Evolutionary conservation across 2,329 filamentous ascomycete genomes (phyloP), one percentile per base, ranked within the genome.

Genomic region (Neofusicoccum kwambonambiense): DNA sequence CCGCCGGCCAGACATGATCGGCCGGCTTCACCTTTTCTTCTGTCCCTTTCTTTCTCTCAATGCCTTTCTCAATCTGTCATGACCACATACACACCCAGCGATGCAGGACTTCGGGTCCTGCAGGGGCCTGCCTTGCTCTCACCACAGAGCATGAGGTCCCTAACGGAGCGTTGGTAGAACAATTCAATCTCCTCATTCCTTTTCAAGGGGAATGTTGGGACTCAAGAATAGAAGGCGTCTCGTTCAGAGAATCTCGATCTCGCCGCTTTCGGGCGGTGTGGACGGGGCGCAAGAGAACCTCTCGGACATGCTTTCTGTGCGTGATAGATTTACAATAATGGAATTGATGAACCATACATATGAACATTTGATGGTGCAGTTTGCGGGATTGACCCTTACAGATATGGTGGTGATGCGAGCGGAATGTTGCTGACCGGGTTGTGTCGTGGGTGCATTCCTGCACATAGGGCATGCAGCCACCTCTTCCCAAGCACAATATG

Each of bases 101-200:
- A 76, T 75, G 79, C 74, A 77, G 75, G 71, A 77, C 75, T 69
- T 75, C 72, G 72, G 76, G 77, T 73, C 72, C 75, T 77, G 77
- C 74, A 79, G 76, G 76, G 75, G 76, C 75, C 71, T 56, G 7
- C 37, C 70, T 73, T 31, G 39, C n/a, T 54, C 73, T 69, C 66
- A 62, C 68, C 66, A 69, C 70, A 70, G 50, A 71, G 71, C 73
- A 75, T 73, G 69, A 17, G 68, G 72, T 73, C 74, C 75, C 77
- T 78, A 81, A 81, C 79, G 78, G 79, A 80, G 78, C 78, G 79
- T 78, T 80, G 79, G 78, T 69, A 80, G 68, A 80, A 68, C 67
- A 76, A 68, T 5, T 27, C 34, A 17, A 27, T n/a, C 56, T n/a
- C 41, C 42, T 58, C 66, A 44, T 61, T 62, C 61, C 19, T 51